Evolutionary conservation across 1,284 basidiomycete species (phyloP).

Genomic region (Fomitopsis schrenkii): DNA sequence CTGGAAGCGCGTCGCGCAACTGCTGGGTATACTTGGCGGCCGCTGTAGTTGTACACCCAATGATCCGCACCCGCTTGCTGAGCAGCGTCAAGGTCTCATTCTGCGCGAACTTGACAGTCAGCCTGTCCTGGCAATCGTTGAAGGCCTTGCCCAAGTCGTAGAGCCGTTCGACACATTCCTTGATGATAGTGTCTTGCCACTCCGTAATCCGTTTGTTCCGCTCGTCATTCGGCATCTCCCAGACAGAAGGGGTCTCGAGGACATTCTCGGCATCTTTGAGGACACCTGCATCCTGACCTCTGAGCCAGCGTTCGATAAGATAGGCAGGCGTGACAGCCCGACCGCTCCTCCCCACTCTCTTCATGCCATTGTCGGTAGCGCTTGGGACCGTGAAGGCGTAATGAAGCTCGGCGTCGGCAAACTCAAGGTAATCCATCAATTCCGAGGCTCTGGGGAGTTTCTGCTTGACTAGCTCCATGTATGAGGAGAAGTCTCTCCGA

Average conservation of each 20-base stretch:
- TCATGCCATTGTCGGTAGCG: slow-evolving; percentile 36
- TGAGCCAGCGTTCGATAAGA: slow-evolving; percentile 45
- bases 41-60: slow-evolving; percentile 64
- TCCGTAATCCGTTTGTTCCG: slow-evolving; percentile 29
- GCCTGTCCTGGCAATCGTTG: slow-evolving; percentile 34
- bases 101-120: slow-evolving; percentile 36
- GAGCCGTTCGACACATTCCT: slow-evolving; percentile 34
- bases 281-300: slow-evolving; percentile 38
- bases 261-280: slow-evolving; percentile 30
- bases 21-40: slow-evolving; percentile 54
- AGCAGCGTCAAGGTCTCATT: slow-evolving; percentile 27
- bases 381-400: slow-evolving; percentile 47
- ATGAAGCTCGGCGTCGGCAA: slow-evolving; percentile 34
- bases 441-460: slow-evolving; percentile 23
- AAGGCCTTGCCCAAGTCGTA: slow-evolving; percentile 34
- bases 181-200: slow-evolving; percentile 41
- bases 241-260: slow-evolving; percentile 29
- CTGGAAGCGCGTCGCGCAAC: slow-evolving; percentile 41
- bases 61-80: slow-evolving; percentile 49
- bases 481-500: slow-evolving; percentile 29
- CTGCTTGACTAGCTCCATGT: slow-evolving; percentile 9
- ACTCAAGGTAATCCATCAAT: slow-evolving; percentile 13
- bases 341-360: slow-evolving; percentile 34
- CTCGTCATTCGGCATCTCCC: slow-evolving; percentile 35
- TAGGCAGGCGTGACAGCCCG: slow-evolving; percentile 32